Conservation (phyloP, 2,329 filamentous ascomycete species). For the Ascosphaera acerosa region DNA sequence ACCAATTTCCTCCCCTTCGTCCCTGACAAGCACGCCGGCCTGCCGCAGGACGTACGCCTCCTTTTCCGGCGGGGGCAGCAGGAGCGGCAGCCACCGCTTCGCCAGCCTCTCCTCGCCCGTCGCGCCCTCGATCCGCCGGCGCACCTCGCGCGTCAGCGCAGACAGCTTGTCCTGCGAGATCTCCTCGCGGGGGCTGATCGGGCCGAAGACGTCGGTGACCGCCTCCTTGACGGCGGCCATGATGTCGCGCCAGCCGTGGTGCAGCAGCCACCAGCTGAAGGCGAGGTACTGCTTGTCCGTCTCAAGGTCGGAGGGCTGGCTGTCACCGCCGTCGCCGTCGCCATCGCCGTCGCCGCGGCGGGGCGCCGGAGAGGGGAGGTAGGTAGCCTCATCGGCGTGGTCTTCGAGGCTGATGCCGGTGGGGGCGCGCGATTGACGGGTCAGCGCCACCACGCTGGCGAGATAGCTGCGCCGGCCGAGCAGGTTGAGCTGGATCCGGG, state of each 20-base stretch:
- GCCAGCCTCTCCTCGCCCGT: conserved; percentile 36
- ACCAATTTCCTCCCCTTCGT: no score
- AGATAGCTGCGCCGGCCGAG: conserved; percentile 88
- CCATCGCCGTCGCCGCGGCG: no score
- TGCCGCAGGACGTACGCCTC: conserved; percentile 68
- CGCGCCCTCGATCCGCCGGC: conserved; percentile 58
- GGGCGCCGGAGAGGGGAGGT: no score
- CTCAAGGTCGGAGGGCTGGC: conserved; percentile 44
- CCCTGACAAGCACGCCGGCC: conserved; percentile 40
- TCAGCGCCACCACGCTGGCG: conserved; percentile 78
- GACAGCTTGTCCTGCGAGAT: conserved; percentile 58
- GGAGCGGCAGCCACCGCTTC: conserved; percentile 54
- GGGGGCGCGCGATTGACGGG: conserved; percentile 43
- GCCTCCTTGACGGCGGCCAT: conserved; percentile 61
- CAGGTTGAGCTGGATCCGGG: conserved; percentile 86
- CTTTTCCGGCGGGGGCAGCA: conserved; percentile 54
- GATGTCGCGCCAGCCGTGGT: conserved; percentile 66
- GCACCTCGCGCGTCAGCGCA: conserved; percentile 56
- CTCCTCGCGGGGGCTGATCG: conserved; percentile 67
- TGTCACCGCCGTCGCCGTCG: conserved; percentile 59
- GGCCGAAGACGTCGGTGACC: conserved; percentile 73
- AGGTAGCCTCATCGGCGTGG: conserved; percentile 77
- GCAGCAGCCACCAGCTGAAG: conserved; percentile 94
- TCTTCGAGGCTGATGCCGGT: conserved; percentile 75
- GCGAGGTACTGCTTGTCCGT: conserved; percentile 87